phyloP scores from a whole-genome alignment of 164 flowering plant genomes.

The Vitis rotundifolia region DNA sequence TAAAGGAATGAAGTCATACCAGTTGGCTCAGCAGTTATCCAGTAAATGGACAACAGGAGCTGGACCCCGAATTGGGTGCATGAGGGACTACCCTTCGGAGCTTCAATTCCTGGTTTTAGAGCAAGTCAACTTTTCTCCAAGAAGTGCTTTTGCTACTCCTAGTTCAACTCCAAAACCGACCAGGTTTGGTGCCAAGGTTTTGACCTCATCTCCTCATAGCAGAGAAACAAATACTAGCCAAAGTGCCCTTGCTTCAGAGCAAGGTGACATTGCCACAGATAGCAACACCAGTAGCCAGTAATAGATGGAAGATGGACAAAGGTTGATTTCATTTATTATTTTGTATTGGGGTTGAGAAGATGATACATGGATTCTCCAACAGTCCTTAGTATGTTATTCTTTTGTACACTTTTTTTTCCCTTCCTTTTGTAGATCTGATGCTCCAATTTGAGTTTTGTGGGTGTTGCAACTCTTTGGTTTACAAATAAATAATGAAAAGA shows the following conservation, averaged over 20 bases:
- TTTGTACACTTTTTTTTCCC: no score
- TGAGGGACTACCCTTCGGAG: slow-evolving; percentile 60
- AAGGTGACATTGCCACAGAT: slow-evolving; percentile 1
- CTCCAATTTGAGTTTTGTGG: no score
- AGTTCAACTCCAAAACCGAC: background rate
- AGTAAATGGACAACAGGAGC: slow-evolving; percentile 68
- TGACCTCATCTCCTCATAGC: slow-evolving; percentile 8
- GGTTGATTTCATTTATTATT: background rate
- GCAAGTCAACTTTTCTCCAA: slow-evolving; percentile 57
- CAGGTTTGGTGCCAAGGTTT: slow-evolving; percentile 7
- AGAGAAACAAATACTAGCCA: slow-evolving; percentile 14
- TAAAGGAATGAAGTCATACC: slow-evolving; percentile 51
- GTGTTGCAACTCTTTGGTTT: no score
- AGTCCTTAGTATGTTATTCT: no score
- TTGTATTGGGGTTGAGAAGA: background rate
- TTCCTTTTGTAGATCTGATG: no score
- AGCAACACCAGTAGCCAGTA: slow-evolving; percentile 5
- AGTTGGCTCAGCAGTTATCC: slow-evolving; percentile 48
- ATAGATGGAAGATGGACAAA: background rate
- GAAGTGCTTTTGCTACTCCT: slow-evolving; percentile 15
- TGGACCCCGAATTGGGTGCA: slow-evolving; percentile 67
- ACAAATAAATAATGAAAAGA: no score
- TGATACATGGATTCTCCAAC: background rate
- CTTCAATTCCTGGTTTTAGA: slow-evolving; percentile 51
- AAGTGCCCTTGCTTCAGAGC: slow-evolving; percentile 24